A percentile compares a stretch with the other conserved stretches of the same genome.
These are phyloP conservation scores for Phytophthora pistaciae DNA, from an alignment of 352 stramenopile species.

Conservation along the genomic window DNA sequence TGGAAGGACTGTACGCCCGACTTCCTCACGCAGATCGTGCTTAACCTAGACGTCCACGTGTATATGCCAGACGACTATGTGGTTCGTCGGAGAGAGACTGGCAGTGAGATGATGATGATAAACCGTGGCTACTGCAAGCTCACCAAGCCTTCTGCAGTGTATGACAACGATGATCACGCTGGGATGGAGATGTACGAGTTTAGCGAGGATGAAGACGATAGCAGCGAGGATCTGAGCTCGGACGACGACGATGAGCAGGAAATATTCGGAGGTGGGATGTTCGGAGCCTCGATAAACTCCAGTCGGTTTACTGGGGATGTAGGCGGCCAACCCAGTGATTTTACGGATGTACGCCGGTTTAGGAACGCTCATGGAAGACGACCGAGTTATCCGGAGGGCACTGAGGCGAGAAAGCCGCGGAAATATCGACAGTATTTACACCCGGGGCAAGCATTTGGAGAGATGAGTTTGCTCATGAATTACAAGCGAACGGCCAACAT, in stretches of 20 bases:
- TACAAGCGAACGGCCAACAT: slow-evolving; percentile 33
- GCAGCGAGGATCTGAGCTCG: not conserved
- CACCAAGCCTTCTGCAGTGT: not conserved
- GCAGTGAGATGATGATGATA: slow-evolving; percentile 57
- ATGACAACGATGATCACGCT: not conserved
- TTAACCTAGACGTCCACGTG: slow-evolving; percentile 35
- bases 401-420: not conserved
- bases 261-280: not conserved
- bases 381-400: not conserved
- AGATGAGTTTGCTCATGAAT: slow-evolving; percentile 46
- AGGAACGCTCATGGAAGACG: not conserved
- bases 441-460: slow-evolving; percentile 36
- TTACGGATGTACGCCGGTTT: not conserved
- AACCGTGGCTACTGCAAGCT: slow-evolving; percentile 47
- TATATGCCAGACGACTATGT: slow-evolving; percentile 63
- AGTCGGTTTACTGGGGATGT: not conserved
- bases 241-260: not conserved
- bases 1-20: slow-evolving; percentile 46
- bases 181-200: not conserved
- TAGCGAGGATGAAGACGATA: not conserved
- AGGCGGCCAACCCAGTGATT: not conserved
- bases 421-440: slow-evolving; percentile 6
- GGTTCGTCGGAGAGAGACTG: slow-evolving; percentile 40
- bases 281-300: not conserved
- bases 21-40: slow-evolving; percentile 50